These are phyloP conservation scores for Alternaria gansuensis DNA, from an alignment of 2,329 filamentous ascomycete species.

Conservation along the genomic window DNA sequence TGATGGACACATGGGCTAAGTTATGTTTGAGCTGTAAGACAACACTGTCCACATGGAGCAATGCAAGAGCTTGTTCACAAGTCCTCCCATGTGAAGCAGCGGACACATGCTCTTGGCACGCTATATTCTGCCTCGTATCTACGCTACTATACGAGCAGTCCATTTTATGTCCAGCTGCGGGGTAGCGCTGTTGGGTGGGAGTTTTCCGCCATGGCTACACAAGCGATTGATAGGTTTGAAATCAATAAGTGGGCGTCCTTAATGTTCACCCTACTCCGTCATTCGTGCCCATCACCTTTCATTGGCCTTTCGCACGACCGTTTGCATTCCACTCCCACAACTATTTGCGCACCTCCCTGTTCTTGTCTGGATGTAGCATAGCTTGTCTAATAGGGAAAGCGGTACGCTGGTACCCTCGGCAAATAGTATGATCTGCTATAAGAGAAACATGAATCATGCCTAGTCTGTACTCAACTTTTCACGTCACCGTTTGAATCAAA, in stretches of 20 bases:
- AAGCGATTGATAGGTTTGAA: not conserved
- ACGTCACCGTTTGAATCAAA: not conserved
- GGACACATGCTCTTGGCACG: not conserved
- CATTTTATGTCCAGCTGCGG: slow-evolving; percentile 10
- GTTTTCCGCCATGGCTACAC: not conserved
- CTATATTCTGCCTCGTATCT: not conserved
- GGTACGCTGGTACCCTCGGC: slow-evolving; percentile 1
- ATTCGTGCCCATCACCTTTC: not conserved
- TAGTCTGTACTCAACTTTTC: not conserved
- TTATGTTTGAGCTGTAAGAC: not conserved
- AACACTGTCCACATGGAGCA: not conserved
- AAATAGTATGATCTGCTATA: not conserved
- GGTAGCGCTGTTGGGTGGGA: slow-evolving; percentile 1
- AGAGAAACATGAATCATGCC: not conserved
- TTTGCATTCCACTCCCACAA: not conserved
- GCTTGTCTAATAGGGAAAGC: not conserved
- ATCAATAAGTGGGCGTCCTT: not conserved
- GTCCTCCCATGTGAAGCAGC: not conserved
- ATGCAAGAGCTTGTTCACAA: not conserved
- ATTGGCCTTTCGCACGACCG: slow-evolving; percentile 1
- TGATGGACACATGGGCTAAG: not conserved
- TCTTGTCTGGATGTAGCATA: slow-evolving; percentile 1
- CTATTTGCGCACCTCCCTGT: not conserved
- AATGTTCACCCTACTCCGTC: not conserved
- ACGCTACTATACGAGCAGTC: not conserved